Base-by-base conservation (phyloP, 805 yeast genomes). In the Ogataea populi-albae region DNA sequence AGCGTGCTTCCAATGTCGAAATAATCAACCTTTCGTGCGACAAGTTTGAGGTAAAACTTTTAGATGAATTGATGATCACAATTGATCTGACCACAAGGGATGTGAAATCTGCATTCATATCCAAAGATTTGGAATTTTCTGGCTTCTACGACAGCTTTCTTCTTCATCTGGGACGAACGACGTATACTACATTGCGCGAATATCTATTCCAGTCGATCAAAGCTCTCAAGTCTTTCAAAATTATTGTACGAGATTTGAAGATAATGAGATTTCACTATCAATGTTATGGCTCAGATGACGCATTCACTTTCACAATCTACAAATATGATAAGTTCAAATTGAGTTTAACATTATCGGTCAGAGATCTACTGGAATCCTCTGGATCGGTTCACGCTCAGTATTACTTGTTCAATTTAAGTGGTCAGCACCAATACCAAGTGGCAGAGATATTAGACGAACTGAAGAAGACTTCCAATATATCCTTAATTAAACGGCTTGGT, bases 251-350 rank as follows among this genome's bases (percentile, higher is more conserved):
- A 18, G 51, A 46, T 17, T 32, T 49, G 14, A 30, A 32, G 10
- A 34, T 34, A 6, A 10, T 49, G 32, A 23, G 35, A 18, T 38
- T 37, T 2, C 36, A 35, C 19, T 44, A 37, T 27, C 45, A 46
- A 24, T 35, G 37, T 19, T 20, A 23, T 4, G 35, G 34, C 10
- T 18, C 17, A n/a, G 35, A 18, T 6, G 22, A 34, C 14, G 21
- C 20, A n/a, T 7, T 41, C 3, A 18, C 7, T 3, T 32, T 45
- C 27, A 29, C 30, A 8, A 21, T 39, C 17, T 30, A 38, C 28
- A 44, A 41, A 25, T 14, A 41, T 2, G 39, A 37, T 10, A 11
- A 36, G 28, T 48, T 37, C 38, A 43, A 36, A 26, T 22, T 46
- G 30, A 35, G 17, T 5, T 14, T 46, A 5, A 16, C 26, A 3